Conservation (phyloP, 2,329 filamentous ascomycete genomes). For the Xylaria sp. region DNA sequence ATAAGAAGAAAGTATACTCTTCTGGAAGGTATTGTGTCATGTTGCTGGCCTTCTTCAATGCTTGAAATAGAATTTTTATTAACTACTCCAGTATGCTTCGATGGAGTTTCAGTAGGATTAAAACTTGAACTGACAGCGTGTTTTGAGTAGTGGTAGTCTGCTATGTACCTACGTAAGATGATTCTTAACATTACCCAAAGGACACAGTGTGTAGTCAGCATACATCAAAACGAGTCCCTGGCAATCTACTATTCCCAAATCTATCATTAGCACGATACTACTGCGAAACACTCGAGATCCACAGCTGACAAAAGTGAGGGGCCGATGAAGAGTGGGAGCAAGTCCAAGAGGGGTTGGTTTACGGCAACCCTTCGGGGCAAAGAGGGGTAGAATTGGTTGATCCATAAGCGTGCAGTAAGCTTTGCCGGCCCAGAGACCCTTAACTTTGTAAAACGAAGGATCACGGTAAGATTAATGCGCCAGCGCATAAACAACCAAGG, state of each 20-base stretch:
- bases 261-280: slow-evolving; percentile 30
- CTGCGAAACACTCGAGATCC: slow-evolving; percentile 31
- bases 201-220: slow-evolving; percentile 9
- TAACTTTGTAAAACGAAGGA: slow-evolving; percentile 29
- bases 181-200: not conserved
- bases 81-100: not conserved
- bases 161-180: not conserved
- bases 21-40: not conserved
- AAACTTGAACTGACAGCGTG: not conserved
- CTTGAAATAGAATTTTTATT: not conserved
- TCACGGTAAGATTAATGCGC: slow-evolving; percentile 35
- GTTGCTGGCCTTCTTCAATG: not conserved
- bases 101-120: slow-evolving; percentile 12
- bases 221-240: not conserved
- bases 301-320: slow-evolving; percentile 30
- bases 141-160: not conserved
- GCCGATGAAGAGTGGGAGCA: slow-evolving; percentile 7
- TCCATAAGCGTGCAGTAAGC: slow-evolving; percentile 24
- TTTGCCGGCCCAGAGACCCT: slow-evolving; percentile 24
- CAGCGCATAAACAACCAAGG: slow-evolving; percentile 13
- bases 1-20: not conserved
- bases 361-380: slow-evolving; percentile 15
- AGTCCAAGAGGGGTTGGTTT: not conserved
- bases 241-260: not conserved
- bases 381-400: slow-evolving; percentile 14